Percentiles rank a stretch among this genome's conserved stretches.
These are phyloP conservation scores for Rhododendron mucronatum DNA, from an alignment of 148 eudicot species.

Conservation along the genomic window DNA sequence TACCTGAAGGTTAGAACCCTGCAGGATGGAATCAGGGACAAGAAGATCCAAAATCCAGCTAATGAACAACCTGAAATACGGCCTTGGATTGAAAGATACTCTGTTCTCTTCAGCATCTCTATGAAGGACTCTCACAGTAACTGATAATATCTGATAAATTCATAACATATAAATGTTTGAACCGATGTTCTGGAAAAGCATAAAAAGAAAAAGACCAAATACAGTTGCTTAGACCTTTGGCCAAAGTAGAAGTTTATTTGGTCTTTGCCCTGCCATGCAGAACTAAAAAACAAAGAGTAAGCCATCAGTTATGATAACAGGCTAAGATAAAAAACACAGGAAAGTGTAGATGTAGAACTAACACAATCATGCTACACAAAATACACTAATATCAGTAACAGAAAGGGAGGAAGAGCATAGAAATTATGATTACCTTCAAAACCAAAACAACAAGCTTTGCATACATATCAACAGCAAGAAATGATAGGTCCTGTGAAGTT, in stretches of 20 bases:
- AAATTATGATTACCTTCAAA: slow-evolving; percentile 52
- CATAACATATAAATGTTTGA: not conserved
- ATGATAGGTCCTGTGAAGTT: slow-evolving; percentile 61
- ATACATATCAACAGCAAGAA: slow-evolving; percentile 86
- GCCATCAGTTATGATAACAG: slow-evolving; percentile 3
- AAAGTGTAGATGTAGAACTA: not conserved
- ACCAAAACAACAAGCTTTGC: slow-evolving; percentile 71
- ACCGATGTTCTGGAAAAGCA: not conserved
- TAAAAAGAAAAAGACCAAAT: not conserved
- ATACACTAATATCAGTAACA: not conserved
- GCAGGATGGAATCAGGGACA: slow-evolving; percentile 68
- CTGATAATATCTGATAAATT: slow-evolving; percentile 15
- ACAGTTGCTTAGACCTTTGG: slow-evolving; percentile 49
- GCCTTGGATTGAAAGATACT: slow-evolving; percentile 74
- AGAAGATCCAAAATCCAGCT: slow-evolving; percentile 47
- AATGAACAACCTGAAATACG: slow-evolving; percentile 86
- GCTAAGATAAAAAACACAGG: not conserved
- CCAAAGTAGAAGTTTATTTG: slow-evolving; percentile 60
- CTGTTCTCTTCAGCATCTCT: slow-evolving; percentile 84
- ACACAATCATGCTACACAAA: not conserved
- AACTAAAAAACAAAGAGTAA: slow-evolving; percentile 33
- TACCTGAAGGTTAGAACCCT: slow-evolving; percentile 85
- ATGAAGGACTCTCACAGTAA: slow-evolving; percentile 71
- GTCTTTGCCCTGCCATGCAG: slow-evolving; percentile 68
- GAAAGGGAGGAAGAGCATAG: not conserved